Conservation (phyloP, 2,329 filamentous ascomycete genomes). For the Zopfia rhizophila region DNA sequence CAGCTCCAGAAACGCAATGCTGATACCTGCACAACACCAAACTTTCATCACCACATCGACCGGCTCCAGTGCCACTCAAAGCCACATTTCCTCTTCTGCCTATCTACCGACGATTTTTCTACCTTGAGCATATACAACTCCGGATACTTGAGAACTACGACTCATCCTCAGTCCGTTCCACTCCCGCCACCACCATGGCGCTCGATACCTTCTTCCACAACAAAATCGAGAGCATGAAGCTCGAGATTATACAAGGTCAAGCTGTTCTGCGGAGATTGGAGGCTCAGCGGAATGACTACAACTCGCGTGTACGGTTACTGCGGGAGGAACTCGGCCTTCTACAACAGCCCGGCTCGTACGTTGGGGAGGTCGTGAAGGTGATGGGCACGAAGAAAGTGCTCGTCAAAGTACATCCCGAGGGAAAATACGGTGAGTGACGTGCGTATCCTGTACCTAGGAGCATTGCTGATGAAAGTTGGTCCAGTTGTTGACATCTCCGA, state of each 20-base stretch:
- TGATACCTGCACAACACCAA: too few relatives aligned
- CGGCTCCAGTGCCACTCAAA: too few relatives aligned
- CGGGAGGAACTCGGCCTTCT: conserved; percentile 94
- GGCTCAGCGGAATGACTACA: conserved; percentile 99
- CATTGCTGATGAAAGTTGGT: not conserved
- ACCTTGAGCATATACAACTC: too few relatives aligned
- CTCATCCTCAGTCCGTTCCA: too few relatives aligned
- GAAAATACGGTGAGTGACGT: conserved; percentile 98
- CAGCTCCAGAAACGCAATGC: too few relatives aligned
- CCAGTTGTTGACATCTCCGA: conserved; percentile 95
- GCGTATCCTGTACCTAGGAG: not conserved
- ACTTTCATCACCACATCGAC: too few relatives aligned
- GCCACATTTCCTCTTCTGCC: too few relatives aligned
- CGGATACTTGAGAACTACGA: too few relatives aligned
- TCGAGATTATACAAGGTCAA: conserved; percentile 99
- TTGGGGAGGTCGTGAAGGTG: conserved; percentile 99
- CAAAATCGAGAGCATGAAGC: conserved; percentile 99
- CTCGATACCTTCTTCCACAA: conserved; percentile 99
- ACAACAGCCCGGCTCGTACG: conserved; percentile 97
- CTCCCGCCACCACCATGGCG: conserved; percentile 77
- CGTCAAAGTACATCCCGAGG: conserved; percentile 98
- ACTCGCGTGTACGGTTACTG: conserved; percentile 93
- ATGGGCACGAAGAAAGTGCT: conserved; percentile 99
- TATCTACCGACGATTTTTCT: too few relatives aligned
- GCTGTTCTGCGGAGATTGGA: conserved; percentile 93